phyloP scores from a whole-genome alignment of 2,329 filamentous ascomycete species.

The Talaromyces atroroseus region DNA sequence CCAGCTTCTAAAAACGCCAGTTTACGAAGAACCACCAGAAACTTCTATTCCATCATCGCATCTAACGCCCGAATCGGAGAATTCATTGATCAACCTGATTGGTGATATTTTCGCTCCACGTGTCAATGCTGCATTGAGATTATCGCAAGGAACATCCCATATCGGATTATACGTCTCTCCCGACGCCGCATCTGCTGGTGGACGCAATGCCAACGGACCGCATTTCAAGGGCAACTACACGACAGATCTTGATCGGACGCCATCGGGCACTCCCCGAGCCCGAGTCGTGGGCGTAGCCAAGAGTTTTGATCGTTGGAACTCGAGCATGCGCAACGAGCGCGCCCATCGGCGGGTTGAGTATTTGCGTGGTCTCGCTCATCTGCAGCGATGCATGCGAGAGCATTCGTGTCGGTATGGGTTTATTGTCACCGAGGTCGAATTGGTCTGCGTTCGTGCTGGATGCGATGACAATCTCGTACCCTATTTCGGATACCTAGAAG shows the following conservation, averaged over 20 bases:
- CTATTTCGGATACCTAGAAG: slow-evolving; percentile 83
- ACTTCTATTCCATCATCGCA: not conserved
- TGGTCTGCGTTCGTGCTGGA: slow-evolving; percentile 82
- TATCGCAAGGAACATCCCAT: slow-evolving; percentile 65
- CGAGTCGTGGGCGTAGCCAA: slow-evolving; percentile 81
- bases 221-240: slow-evolving; percentile 51
- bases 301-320: slow-evolving; percentile 91
- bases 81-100: slow-evolving; percentile 69
- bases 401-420: slow-evolving; percentile 91
- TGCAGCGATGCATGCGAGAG: slow-evolving; percentile 90
- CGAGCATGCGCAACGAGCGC: slow-evolving; percentile 80
- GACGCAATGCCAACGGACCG: slow-evolving; percentile 41
- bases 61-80: slow-evolving; percentile 71
- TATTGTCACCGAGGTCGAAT: slow-evolving; percentile 92
- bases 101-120: slow-evolving; percentile 75
- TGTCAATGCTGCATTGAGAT: slow-evolving; percentile 74
- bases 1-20: slow-evolving; percentile 64
- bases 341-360: slow-evolving; percentile 85
- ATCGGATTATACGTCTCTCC: slow-evolving; percentile 41
- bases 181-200: slow-evolving; percentile 29
- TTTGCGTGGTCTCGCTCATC: slow-evolving; percentile 74
- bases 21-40: slow-evolving; percentile 43
- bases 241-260: slow-evolving; percentile 45
- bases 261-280: slow-evolving; percentile 48
- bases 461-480: slow-evolving; percentile 57